Conservation (phyloP, 2,329 filamentous ascomycete genomes). For the Fusarium secorum region DNA sequence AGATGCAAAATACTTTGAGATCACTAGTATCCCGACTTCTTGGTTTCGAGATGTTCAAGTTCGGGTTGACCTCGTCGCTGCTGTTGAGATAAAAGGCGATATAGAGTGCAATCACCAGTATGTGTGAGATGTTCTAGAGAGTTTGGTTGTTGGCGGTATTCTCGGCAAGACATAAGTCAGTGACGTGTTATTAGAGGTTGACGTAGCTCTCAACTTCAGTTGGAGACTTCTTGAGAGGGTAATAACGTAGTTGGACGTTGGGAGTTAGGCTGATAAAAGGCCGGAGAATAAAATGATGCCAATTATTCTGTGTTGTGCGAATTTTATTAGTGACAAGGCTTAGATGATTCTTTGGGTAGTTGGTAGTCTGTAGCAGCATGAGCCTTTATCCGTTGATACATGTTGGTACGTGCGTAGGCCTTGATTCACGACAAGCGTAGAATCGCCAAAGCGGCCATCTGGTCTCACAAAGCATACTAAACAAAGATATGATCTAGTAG, state of each 20-base stretch:
- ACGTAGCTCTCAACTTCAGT: not conserved
- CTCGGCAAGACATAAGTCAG: not conserved
- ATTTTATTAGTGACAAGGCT: not conserved
- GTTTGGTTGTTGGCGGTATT: not conserved
- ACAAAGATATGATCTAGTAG: rapidly evolving
- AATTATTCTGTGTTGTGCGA: rapidly evolving
- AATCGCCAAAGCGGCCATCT: too few species aligned
- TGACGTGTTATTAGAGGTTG: not conserved
- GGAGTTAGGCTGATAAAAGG: not conserved
- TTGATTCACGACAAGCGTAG: not conserved
- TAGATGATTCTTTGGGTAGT: not conserved
- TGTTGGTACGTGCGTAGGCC: not conserved
- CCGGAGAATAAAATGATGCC: not conserved
- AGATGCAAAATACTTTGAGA: not conserved
- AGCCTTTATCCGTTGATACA: not conserved
- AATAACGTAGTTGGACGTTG: not conserved
- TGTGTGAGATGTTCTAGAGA: not conserved
- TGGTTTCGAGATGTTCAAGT: not conserved
- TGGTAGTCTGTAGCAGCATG: not conserved
- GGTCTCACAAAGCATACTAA: too few species aligned
- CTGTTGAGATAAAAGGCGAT: not conserved
- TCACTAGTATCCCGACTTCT: not conserved
- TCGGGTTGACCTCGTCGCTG: not conserved
- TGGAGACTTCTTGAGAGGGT: not conserved
- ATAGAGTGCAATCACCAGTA: not conserved